phyloP scores from a whole-genome alignment of 148 eudicot genomes.

The Arbutus unedo region DNA sequence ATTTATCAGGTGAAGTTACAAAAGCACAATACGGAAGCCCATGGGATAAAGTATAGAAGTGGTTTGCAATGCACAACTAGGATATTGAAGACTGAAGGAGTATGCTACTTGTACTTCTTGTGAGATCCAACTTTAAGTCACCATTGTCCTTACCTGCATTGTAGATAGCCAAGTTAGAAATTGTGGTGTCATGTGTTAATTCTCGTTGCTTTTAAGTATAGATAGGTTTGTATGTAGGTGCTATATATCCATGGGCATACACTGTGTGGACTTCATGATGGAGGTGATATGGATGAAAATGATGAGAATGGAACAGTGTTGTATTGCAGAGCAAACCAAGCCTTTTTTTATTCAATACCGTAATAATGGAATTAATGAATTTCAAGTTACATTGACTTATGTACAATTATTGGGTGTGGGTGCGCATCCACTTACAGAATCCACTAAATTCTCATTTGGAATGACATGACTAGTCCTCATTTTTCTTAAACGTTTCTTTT shows the following conservation, averaged over 20 bases:
- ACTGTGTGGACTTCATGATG: neutral
- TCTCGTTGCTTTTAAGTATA: neutral
- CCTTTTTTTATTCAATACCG: neutral
- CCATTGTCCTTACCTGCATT: neutral
- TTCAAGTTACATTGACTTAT: neutral
- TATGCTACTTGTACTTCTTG: constrained; percentile 56
- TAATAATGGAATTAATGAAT: neutral
- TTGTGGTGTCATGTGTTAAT: neutral
- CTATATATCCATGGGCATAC: neutral
- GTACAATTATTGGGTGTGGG: neutral
- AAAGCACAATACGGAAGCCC: constrained; percentile 74
- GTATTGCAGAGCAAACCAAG: neutral
- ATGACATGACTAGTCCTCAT: neutral
- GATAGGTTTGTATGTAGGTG: neutral
- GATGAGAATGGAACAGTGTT: neutral
- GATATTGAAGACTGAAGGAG: constrained; percentile 88
- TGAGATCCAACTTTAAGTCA: constrained; percentile 27
- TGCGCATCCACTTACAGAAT: neutral
- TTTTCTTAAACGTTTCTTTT: neutral
- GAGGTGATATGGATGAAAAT: neutral
- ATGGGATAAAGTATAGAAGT: constrained; percentile 65
- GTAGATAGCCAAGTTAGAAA: neutral
- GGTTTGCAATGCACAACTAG: constrained; percentile 86
- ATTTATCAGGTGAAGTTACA: constrained; percentile 79
- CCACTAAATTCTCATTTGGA: neutral